phyloP scores from a whole-genome alignment of 768 basidiomycete species.

The Tylopilus vinaceipallidus region DNA sequence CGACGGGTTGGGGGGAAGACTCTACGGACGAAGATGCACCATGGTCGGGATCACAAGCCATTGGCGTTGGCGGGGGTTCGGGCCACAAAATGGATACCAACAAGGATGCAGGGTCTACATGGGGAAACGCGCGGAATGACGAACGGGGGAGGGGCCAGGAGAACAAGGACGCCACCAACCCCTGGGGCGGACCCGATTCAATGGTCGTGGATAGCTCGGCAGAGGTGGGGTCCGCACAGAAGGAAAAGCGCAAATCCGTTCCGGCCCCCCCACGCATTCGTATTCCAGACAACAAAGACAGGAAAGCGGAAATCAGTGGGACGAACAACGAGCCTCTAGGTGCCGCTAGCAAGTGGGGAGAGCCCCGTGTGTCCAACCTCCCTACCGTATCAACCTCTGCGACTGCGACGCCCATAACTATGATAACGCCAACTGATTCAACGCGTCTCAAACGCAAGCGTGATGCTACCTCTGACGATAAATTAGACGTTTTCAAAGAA shows the following conservation, averaged over 20 bases:
- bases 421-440: conserved; percentile 17
- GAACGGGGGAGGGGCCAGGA: conserved; percentile 1
- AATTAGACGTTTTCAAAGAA: conserved; percentile 26
- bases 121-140: background rate
- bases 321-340: conserved; percentile 25
- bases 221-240: conserved; percentile 1
- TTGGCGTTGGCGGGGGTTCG: too few species aligned
- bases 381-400: conserved; percentile 5
- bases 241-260: conserved; percentile 11
- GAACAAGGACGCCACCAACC: background rate
- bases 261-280: conserved; percentile 26
- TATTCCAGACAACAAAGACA: conserved; percentile 18
- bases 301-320: conserved; percentile 16
- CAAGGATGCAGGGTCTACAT: background rate
- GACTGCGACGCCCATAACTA: conserved; percentile 6
- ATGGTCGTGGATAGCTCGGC: conserved; percentile 7
- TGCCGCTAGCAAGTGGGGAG: conserved; percentile 14
- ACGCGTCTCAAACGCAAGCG: conserved; percentile 27
- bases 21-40: too few species aligned
- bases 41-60: too few species aligned
- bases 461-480: conserved; percentile 20
- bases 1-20: conserved; percentile 5
- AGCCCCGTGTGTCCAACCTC: conserved; percentile 4
- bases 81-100: background rate
- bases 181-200: conserved; percentile 7